Base-by-base conservation (phyloP, 352 stramenopile genomes). In the Detonula confervacea region DNA sequence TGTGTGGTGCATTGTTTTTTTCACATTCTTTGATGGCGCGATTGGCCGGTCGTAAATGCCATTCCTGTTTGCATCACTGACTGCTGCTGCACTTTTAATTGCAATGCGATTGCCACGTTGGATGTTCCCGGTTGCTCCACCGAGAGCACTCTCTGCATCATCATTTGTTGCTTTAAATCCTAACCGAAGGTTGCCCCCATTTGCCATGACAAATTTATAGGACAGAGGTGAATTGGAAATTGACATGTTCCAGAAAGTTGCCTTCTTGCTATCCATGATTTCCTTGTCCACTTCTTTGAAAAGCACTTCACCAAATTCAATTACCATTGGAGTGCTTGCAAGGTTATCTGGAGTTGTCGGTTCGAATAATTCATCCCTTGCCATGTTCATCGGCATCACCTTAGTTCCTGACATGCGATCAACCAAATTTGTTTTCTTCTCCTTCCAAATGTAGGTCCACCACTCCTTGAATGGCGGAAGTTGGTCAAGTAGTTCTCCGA, bases 121-220 rank as follows among this genome's bases (percentile, higher is more conserved):
- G 14, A 73, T 42, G 1, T 63, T 25, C 16, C 14, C 11, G 55
- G 64, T 73, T 63, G 64, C 27, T 27, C 64, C 64, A 63, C 64
- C 64, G 11, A 73, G 39, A 12, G 35, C 44, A 54, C 64, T 62
- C 64, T 73, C 54, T 22, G 64, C 64, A 3, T 73, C 64, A 56
- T 73, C 52, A 52, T 72, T 72, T 72, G 63, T 72, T 18, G 63
- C 63, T 22, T 33, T 35, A n/a, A 14, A 47, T 72, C n/a, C 63
- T 44, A 24, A 72, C 18, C 42, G 30, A 33, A 14, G 14, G 16
- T 20, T 37, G 9, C 47, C 63, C 39, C 1, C 7, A 20, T n/a
- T 68, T 27, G 1, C 22, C 42, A 46, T 52, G 55, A 64, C 2
- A 14, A 39, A 16, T 11, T 1, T 24, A n/a, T n/a, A n/a, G n/a